Evolutionary conservation across 225 moss, liverwort and hornwort genomes (phyloP).

Genomic region (Neckera pumila): DNA sequence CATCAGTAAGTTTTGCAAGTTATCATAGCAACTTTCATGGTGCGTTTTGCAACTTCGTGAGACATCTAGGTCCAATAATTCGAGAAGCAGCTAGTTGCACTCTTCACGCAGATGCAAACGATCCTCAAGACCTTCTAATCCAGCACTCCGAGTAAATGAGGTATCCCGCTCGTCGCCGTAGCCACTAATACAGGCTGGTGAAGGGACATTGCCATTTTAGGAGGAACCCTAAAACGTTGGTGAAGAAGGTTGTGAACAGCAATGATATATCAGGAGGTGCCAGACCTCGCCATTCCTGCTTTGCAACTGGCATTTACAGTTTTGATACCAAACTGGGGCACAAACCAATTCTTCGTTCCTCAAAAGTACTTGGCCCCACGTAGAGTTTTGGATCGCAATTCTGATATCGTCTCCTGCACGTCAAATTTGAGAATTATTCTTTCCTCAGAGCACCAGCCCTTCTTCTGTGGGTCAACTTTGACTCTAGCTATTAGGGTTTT

Average conservation of each 20-base stretch:
- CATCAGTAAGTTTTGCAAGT: background rate
- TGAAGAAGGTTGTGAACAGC: background rate
- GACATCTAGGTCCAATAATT: background rate
- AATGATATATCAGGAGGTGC: background rate
- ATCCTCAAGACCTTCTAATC: background rate
- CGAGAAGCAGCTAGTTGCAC: background rate
- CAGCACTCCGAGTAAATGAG: background rate
- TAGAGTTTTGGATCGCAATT: background rate
- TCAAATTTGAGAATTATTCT: background rate
- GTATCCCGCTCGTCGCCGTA: background rate
- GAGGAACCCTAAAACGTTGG: conserved; percentile 16
- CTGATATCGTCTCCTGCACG: background rate
- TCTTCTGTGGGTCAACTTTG: background rate
- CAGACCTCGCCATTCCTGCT: background rate
- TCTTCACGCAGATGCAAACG: background rate
- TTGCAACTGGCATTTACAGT: background rate
- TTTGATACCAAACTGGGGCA: background rate
- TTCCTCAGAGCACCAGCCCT: background rate
- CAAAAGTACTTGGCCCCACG: background rate
- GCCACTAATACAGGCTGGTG: background rate
- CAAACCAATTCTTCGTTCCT: background rate
- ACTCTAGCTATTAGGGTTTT: background rate
- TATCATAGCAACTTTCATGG: background rate
- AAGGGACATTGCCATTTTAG: conserved; percentile 47
- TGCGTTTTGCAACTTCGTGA: background rate